phyloP scores from a whole-genome alignment of 495 filamentous ascomycete species.

The Penicillium chermesinum region DNA sequence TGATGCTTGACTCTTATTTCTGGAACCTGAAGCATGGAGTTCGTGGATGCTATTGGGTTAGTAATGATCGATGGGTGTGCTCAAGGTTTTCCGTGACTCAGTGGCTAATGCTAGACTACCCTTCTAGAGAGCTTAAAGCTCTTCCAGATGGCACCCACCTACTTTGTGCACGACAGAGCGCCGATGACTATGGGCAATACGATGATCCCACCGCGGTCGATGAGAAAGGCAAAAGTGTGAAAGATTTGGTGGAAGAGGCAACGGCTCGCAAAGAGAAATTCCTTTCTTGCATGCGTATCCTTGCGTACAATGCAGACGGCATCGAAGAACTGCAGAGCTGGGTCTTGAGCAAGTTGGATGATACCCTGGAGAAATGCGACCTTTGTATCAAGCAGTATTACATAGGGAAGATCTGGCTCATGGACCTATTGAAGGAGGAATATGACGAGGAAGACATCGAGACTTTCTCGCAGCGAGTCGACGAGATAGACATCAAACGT shows the following conservation, averaged over 20 bases:
- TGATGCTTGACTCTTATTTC: slow-evolving; percentile 3
- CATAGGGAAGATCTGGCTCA: slow-evolving; percentile 57
- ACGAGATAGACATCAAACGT: slow-evolving; percentile 57
- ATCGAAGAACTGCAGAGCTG: slow-evolving; percentile 54
- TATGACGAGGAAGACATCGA: slow-evolving; percentile 61
- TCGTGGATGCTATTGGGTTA: slow-evolving; percentile 40
- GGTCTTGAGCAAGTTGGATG: slow-evolving; percentile 50
- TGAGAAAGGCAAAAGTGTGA: slow-evolving; percentile 23
- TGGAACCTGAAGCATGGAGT: slow-evolving; percentile 34
- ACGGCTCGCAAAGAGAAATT: slow-evolving; percentile 51
- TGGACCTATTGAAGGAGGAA: slow-evolving; percentile 53
- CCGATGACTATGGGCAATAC: slow-evolving; percentile 51
- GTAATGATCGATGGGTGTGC: slow-evolving; percentile 1
- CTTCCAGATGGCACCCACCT: slow-evolving; percentile 45
- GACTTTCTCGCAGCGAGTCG: slow-evolving; percentile 49
- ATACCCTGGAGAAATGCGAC: slow-evolving; percentile 64
- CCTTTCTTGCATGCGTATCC: slow-evolving; percentile 59
- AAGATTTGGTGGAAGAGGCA: slow-evolving; percentile 42
- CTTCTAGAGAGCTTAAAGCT: slow-evolving; percentile 37
- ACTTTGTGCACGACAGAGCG: slow-evolving; percentile 44
- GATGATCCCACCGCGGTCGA: slow-evolving; percentile 35
- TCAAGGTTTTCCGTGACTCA: background rate
- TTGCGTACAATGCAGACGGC: slow-evolving; percentile 60
- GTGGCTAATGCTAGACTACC: slow-evolving; percentile 4
- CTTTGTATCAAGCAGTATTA: slow-evolving; percentile 79